Evolutionary conservation across 257 asterid genomes (phyloP), one percentile per base, ranked within the genome.

Genomic region (Solanum sitiens): DNA sequence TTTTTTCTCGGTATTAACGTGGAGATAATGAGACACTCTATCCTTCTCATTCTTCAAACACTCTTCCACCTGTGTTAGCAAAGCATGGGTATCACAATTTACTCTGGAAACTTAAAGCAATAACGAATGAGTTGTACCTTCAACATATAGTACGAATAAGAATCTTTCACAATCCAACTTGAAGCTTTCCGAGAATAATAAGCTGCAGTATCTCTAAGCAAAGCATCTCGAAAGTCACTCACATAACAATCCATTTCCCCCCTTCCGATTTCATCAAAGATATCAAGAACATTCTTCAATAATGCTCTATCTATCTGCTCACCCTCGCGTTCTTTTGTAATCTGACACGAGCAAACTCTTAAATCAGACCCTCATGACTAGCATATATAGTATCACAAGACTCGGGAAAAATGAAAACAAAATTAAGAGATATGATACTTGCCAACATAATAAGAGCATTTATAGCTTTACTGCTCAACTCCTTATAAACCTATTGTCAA

Each of bases 131-230:
- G 45, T 35, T 59, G 86, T 86, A 88, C 96, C 92, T 92, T 92
- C 87, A 89, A 65, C 96, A 94, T 91, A 85, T 92, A 94, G 56
- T 90, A 92, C 11, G 95, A 92, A 88, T 92, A 94, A n/a, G 98
- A 91, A 89, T 92, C 92, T 45, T 92, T 87, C 56, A 86, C 87
- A 7, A 93, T 90, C 96, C 96, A 94, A 42, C 67, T 90, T 35
- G 95, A 93, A 8, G 95, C 93, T 87, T 94, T 93, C 15, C 91
- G 77, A 80, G 93, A 93, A 87, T 93, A 94, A 91, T 88, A 94
- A 27, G 87, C 71, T 53, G 91, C 89, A n/a, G 96, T 89, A 30
- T 88, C 94, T 5, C 63, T 61, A 40, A 91, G 94, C 87, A 94
- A 16, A 14, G 88, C 33, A n/a, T 13, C 88, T 90, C 91, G 93